Evolutionary conservation across 2,329 filamentous ascomycete species (phyloP).

Genomic region (Botrytis porri): DNA sequence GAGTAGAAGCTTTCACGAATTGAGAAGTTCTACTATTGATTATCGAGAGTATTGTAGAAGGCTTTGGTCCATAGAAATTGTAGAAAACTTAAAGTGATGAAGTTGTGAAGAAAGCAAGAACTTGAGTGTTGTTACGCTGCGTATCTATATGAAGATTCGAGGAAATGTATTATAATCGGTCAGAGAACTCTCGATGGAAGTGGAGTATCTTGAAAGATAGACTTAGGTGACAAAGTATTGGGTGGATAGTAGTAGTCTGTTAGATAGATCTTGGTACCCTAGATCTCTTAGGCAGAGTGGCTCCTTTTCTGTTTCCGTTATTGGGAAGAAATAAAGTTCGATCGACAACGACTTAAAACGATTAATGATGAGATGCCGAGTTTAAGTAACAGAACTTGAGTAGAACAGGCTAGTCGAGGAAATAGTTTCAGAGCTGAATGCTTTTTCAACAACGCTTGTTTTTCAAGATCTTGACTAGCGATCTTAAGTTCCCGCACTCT

Average conservation of each 20-base stretch:
- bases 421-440: slow-evolving; percentile 16
- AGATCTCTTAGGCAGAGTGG: slow-evolving; percentile 2
- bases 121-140: neutral
- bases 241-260: slow-evolving; percentile 12
- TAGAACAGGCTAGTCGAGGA: slow-evolving; percentile 15
- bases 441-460: slow-evolving; percentile 10
- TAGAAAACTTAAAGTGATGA: neutral
- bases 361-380: slow-evolving; percentile 16
- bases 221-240: slow-evolving; percentile 9
- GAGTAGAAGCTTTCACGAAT: neutral
- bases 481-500: slow-evolving; percentile 13
- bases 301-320: neutral
- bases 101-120: neutral
- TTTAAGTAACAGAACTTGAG: slow-evolving; percentile 13
- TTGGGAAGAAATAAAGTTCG: slow-evolving; percentile 8
- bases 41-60: slow-evolving; percentile 4
- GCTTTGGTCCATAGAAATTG: slow-evolving; percentile 24
- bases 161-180: slow-evolving; percentile 1
- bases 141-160: slow-evolving; percentile 14
- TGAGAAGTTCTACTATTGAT: slow-evolving; percentile 11
- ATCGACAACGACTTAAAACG: slow-evolving; percentile 10
- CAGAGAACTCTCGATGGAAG: neutral
- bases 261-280: slow-evolving; percentile 7
- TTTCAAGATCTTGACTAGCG: slow-evolving; percentile 16
- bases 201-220: slow-evolving; percentile 12